A percentile compares a stretch with the other conserved stretches of the same genome.
phyloP scores from a whole-genome alignment of 306 rosid species.

The Trifolium repens region DNA sequence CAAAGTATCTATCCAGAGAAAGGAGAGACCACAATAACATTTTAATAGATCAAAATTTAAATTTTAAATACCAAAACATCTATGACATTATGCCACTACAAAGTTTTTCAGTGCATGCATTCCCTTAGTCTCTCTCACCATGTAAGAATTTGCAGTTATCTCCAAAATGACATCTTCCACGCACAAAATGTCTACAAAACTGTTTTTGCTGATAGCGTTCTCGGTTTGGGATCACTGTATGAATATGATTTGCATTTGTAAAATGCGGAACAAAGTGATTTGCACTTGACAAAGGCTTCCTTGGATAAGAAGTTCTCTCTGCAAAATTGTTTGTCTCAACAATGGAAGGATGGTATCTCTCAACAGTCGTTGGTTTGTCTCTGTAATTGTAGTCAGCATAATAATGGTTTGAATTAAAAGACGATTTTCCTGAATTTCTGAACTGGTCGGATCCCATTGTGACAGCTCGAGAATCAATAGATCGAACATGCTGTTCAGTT shows the following conservation, averaged over 20 bases:
- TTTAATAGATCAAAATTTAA: not conserved
- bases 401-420: slow-evolving; percentile 20
- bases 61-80: not conserved
- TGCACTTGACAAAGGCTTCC: slow-evolving; percentile 46
- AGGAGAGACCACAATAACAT: slow-evolving; percentile 13
- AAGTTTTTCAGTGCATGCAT: slow-evolving; percentile 2
- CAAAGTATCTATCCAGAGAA: not conserved
- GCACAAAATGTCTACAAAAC: slow-evolving; percentile 60
- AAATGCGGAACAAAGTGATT: slow-evolving; percentile 43
- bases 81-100: slow-evolving; percentile 5
- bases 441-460: slow-evolving; percentile 5
- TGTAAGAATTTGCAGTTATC: slow-evolving; percentile 75
- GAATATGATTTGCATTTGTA: slow-evolving; percentile 33
- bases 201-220: slow-evolving; percentile 48
- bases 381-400: slow-evolving; percentile 10
- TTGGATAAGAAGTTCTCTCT: slow-evolving; percentile 13
- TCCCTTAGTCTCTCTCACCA: slow-evolving; percentile 39
- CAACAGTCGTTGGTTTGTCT: slow-evolving; percentile 9
- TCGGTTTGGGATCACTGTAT: slow-evolving; percentile 5
- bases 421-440: slow-evolving; percentile 24
- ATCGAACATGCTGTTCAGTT: not conserved
- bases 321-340: slow-evolving; percentile 22
- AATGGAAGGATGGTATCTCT: slow-evolving; percentile 14
- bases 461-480: not conserved
- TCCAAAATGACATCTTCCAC: slow-evolving; percentile 71